Percentiles rank a stretch among this genome's conserved stretches.
phyloP scores from a whole-genome alignment of 176 grass and related monocot species.

The Cymbopogon citratus region DNA sequence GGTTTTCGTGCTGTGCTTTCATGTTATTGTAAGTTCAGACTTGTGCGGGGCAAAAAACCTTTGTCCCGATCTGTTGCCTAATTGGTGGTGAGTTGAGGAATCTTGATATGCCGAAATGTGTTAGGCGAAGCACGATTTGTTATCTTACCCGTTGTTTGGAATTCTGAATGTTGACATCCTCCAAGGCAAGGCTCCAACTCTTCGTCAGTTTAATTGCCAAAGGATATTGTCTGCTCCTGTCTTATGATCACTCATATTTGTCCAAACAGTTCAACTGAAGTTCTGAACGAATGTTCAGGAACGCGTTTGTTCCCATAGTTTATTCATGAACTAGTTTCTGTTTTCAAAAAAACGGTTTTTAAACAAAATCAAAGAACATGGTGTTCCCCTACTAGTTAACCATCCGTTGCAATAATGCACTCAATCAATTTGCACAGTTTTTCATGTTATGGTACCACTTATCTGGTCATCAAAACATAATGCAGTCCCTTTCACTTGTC shows the following conservation, averaged over 20 bases:
- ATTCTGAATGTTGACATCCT: no score
- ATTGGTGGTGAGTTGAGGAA: background rate
- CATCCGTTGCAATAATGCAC: no score
- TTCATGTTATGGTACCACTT: no score
- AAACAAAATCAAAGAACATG: no score
- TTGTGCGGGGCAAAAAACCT: background rate
- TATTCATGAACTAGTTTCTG: background rate
- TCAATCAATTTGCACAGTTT: no score
- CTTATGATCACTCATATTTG: no score
- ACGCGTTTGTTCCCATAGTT: background rate
- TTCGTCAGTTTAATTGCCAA: no score
- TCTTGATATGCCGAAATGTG: background rate
- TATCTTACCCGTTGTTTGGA: no score
- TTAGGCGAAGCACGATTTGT: background rate
- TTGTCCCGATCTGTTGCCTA: background rate
- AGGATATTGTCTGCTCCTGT: no score
- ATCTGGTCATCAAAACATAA: background rate
- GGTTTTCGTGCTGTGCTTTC: background rate
- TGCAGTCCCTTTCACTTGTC: background rate
- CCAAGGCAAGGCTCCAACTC: no score
- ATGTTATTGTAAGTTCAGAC: background rate
- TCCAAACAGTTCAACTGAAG: no score
- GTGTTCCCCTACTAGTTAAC: no score
- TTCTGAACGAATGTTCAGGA: background rate
- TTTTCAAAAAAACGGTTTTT: background rate